Conservation (phyloP, 495 filamentous ascomycete genomes). For the Daldinia vernicosa region DNA sequence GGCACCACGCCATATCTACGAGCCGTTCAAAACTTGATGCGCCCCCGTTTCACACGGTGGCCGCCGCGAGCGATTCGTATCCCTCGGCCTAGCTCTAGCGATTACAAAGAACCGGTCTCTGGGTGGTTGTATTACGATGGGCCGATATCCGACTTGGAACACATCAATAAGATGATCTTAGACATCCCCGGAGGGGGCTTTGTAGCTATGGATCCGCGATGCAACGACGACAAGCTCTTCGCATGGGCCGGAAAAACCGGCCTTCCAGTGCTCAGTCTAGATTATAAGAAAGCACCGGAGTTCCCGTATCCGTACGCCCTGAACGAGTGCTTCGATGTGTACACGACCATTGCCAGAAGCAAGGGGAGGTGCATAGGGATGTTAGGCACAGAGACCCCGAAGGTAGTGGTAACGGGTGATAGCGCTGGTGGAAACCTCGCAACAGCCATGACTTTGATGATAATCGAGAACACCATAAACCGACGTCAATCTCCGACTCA, state of each 20-base stretch:
- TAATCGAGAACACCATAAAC: conserved; percentile 74
- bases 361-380: conserved; percentile 84
- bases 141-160: conserved; percentile 74
- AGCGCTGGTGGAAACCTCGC: conserved; percentile 94
- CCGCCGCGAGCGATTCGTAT: conserved; percentile 84
- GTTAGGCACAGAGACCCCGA: conserved; percentile 74
- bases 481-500: conserved; percentile 66
- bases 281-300: conserved; percentile 95
- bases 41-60: conserved; percentile 82
- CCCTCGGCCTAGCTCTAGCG: conserved; percentile 75
- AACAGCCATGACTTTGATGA: conserved; percentile 83
- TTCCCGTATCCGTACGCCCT: conserved; percentile 94
- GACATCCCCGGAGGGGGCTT: conserved; percentile 96
- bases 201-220: conserved; percentile 92
- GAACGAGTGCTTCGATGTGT: conserved; percentile 96
- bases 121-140: conserved; percentile 97
- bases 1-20: conserved; percentile 83
- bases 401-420: conserved; percentile 85
- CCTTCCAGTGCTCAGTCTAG: conserved; percentile 85
- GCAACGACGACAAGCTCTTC: conserved; percentile 90
- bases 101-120: conserved; percentile 81
- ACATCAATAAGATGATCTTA: conserved; percentile 82
- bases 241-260: conserved; percentile 87
- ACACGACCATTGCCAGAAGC: conserved; percentile 78
- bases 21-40: conserved; percentile 71